phyloP scores from a whole-genome alignment of 148 eudicot species.

The Agrostemma githago region DNA sequence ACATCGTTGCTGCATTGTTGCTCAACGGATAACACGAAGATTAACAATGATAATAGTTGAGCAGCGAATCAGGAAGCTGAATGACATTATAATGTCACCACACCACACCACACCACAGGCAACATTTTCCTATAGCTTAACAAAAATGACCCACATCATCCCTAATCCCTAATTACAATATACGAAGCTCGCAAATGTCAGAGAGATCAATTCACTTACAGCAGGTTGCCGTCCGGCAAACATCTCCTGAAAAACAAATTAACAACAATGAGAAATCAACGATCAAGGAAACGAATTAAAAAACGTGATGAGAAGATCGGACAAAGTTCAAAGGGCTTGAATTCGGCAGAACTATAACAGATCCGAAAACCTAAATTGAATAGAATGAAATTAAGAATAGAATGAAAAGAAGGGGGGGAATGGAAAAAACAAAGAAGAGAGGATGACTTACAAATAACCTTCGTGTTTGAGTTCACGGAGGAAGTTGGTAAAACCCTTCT shows the following conservation, averaged over 20 bases:
- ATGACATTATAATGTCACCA: too few species aligned
- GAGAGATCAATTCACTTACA: constrained; percentile 42
- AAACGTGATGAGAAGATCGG: not conserved
- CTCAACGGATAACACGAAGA: too few species aligned
- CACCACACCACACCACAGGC: too few species aligned
- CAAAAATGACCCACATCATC: not conserved
- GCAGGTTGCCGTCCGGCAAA: constrained; percentile 62
- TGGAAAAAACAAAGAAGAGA: not conserved
- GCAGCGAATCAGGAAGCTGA: too few species aligned
- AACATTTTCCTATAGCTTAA: too few species aligned
- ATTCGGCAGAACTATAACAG: not conserved
- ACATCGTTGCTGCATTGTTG: not conserved
- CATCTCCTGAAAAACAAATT: constrained; percentile 48
- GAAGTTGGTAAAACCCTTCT: constrained; percentile 59
- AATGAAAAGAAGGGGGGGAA: not conserved
- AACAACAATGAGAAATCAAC: not conserved
- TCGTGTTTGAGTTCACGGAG: constrained; percentile 60
- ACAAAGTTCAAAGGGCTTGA: not conserved
- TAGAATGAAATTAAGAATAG: not conserved
- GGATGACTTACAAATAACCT: constrained; percentile 57
- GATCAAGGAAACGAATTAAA: not conserved
- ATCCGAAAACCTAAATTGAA: not conserved
- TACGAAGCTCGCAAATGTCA: not conserved
- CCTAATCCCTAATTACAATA: not conserved
- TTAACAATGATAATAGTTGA: too few species aligned